Evolutionary conservation across 768 basidiomycete species (phyloP).

Genomic region (Termitomyces sp.): DNA sequence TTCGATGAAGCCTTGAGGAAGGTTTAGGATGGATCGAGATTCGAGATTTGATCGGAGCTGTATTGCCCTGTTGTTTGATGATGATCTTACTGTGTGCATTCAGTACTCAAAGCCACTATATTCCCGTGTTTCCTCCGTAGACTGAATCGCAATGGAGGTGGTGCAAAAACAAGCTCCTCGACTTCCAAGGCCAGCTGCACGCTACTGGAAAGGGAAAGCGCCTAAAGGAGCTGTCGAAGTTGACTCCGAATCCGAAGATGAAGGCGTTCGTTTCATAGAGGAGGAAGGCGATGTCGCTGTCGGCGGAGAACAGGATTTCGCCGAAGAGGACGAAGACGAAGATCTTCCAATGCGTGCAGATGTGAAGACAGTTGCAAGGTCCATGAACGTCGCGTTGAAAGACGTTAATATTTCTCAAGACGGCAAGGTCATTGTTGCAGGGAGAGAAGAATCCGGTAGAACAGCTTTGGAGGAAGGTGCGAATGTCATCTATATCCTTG

Average conservation of each 20-base stretch:
- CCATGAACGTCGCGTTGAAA: conserved; percentile 70
- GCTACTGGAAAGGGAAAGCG: conserved; percentile 89
- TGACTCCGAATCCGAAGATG: conserved; percentile 62
- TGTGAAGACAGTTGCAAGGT: conserved; percentile 31
- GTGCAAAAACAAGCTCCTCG: conserved; percentile 68
- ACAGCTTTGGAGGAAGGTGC: conserved; percentile 55
- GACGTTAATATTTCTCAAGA: conserved; percentile 78
- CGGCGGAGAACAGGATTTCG: conserved; percentile 49
- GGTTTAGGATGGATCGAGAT: neutral
- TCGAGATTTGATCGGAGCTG: neutral
- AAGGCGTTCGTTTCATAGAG: conserved; percentile 35
- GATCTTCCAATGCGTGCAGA: conserved; percentile 33
- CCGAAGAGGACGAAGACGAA: conserved; percentile 36
- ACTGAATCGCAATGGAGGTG: conserved; percentile 19
- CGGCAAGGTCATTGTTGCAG: conserved; percentile 76
- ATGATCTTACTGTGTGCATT: conserved; percentile 3
- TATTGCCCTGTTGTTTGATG: conserved; percentile 11
- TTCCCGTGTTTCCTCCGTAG: neutral
- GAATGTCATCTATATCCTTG: conserved; percentile 11
- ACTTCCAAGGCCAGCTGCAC: conserved; percentile 72
- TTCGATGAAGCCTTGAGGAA: no score
- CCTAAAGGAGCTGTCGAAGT: conserved; percentile 64
- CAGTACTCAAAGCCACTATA: neutral
- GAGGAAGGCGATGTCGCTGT: conserved; percentile 58
- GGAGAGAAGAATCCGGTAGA: conserved; percentile 71